Evolutionary conservation across 805 yeast species (phyloP).

Genomic region (Saturnispora besseyi): DNA sequence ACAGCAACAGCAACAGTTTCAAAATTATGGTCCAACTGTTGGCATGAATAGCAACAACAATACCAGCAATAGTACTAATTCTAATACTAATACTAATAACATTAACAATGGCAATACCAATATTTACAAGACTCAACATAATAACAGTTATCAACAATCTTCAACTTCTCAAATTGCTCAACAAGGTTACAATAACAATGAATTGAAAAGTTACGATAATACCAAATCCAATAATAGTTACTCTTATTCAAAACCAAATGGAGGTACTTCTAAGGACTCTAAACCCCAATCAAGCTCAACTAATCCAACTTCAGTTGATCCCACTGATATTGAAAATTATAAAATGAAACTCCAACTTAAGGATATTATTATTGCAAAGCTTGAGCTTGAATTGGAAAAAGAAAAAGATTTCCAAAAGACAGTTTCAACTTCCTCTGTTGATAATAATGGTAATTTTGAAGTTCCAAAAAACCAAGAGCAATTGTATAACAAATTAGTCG

Average conservation of each 20-base stretch:
- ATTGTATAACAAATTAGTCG: constrained; percentile 23
- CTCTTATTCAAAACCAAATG: neutral
- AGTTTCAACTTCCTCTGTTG: constrained; percentile 19
- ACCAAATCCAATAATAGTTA: neutral
- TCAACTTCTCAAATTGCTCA: neutral
- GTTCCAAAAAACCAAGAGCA: constrained; percentile 29
- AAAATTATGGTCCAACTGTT: no score
- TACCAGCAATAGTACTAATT: neutral
- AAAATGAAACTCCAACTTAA: constrained; percentile 47
- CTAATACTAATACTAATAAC: neutral
- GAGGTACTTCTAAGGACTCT: neutral
- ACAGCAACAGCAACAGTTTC: neutral
- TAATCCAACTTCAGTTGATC: constrained; percentile 6
- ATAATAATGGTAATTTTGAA: constrained; percentile 18
- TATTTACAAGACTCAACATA: neutral
- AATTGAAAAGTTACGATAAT: neutral
- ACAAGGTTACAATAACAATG: neutral
- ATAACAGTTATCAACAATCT: neutral
- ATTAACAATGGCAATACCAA: neutral
- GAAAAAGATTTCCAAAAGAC: constrained; percentile 36
- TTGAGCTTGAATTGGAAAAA: constrained; percentile 37
- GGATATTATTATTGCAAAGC: constrained; percentile 39
- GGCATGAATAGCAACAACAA: neutral
- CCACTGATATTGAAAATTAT: constrained; percentile 29
- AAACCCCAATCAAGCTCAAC: constrained; percentile 9